Evolutionary conservation across 306 rosid genomes (phyloP), one percentile per base, ranked within the genome.

Genomic region (Luffa aegyptiaca): DNA sequence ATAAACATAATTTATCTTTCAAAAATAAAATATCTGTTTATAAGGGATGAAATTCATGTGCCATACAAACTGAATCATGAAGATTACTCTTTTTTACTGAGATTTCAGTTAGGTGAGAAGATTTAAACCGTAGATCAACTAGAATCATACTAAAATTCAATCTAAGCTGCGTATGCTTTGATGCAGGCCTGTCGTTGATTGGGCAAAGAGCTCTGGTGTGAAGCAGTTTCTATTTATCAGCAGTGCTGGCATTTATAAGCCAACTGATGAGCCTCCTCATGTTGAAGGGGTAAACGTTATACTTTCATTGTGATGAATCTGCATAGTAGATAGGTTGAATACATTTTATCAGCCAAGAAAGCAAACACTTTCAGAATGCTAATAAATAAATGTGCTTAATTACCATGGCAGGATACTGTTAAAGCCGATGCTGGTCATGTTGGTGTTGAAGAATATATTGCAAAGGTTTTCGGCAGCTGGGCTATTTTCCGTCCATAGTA

Each of bases 211-310:
- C 82, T 84, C 96, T 52, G 96, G 97, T n/a, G 89, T 81, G 62
- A 90, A 95, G 87, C 98, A 92, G 82, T 92, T 95, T 80, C 78
- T 95, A 82, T 95, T 73, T 90, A 90, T 95, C 79, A 95, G 98
- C 80, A 95, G 98, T 82, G 98, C 97, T 33, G 97, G 97, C 57
- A 95, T 95, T 84, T 95, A 92, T 86, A 95, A 95, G 88, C 61
- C 87, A 5, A 89, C 96, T 8, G 97, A 95, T 33, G 97, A 95
- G 84, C 97, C 87, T 79, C 98, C 98, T 20, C 98, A 95, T 81
- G 93, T 95, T 62, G 98, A 95, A 91, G 97, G 98, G 88, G 98
- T 95, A 87, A 57, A 87, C 31, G 36, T 41, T 64, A 8, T 58
- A 36, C 57, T 80, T 51, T 61, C 55, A 71, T 35, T 31, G 8